A percentile compares a stretch with the other conserved stretches of the same genome.
Evolutionary conservation across 257 asterid species (phyloP).

Genomic region (Buddleja alternifolia): DNA sequence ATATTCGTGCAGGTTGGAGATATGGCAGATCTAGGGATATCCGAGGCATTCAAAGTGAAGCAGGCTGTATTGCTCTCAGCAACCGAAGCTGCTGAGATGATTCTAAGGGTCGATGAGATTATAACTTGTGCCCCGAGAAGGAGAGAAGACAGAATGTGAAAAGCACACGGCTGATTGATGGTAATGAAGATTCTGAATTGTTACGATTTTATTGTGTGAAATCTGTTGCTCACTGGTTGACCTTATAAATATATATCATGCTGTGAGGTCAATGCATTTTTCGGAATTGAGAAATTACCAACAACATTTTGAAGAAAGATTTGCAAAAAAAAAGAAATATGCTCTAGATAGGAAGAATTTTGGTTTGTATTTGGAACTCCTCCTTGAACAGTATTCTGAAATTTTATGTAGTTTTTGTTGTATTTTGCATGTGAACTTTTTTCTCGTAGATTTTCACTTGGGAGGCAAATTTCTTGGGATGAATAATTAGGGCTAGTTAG

Average conservation of each 20-base stretch:
- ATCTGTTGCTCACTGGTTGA: neutral
- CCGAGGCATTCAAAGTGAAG: slow-evolving; percentile 90
- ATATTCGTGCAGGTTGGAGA: slow-evolving; percentile 66
- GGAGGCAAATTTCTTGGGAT: neutral
- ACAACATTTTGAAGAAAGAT: neutral
- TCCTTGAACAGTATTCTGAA: neutral
- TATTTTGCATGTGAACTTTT: neutral
- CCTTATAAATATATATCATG: neutral
- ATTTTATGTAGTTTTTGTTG: neutral
- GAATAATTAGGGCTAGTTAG: too few relatives aligned
- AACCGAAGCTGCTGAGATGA: slow-evolving; percentile 94
- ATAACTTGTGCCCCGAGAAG: slow-evolving; percentile 82
- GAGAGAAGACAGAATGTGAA: slow-evolving; percentile 86
- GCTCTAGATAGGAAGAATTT: too few relatives aligned
- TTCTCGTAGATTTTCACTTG: neutral
- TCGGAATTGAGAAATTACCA: slow-evolving; percentile 1
- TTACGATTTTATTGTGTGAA: slow-evolving; percentile 7
- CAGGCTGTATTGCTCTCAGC: slow-evolving; percentile 87
- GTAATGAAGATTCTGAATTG: neutral
- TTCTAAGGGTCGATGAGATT: slow-evolving; percentile 80
- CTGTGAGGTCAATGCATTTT: neutral
- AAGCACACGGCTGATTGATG: neutral
- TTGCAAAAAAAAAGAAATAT: too few relatives aligned
- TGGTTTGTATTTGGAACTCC: neutral
- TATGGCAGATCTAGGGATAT: slow-evolving; percentile 80